A percentile compares a stretch with the other conserved stretches of the same genome.
phyloP scores from a whole-genome alignment of 2,329 filamentous ascomycete species.

The Cladophialophora chaetospira region DNA sequence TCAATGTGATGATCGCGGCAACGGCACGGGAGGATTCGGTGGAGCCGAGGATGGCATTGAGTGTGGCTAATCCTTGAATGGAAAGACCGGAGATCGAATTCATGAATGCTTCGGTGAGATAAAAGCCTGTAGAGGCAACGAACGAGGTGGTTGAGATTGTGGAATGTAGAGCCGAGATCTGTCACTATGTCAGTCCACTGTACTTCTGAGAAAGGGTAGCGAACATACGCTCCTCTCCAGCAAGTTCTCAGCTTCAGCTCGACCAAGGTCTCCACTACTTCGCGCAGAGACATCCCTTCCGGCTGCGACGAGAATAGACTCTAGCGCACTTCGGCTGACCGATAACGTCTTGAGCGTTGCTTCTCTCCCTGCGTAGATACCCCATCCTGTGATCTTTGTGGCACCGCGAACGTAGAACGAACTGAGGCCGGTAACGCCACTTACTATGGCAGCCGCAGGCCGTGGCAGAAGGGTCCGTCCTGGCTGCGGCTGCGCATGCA shows the following conservation, averaged over 20 bases:
- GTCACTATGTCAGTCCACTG: conserved; percentile 1
- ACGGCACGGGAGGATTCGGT: conserved; percentile 53
- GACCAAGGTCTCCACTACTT: conserved; percentile 51
- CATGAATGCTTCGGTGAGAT: conserved; percentile 48
- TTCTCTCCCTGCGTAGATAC: conserved; percentile 47
- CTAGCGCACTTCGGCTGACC: conserved; percentile 48
- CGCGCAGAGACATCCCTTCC: conserved; percentile 47
- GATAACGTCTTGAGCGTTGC: conserved; percentile 50
- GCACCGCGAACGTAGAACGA: conserved; percentile 49
- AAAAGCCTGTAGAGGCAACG: conserved; percentile 50
- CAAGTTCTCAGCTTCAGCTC: conserved; percentile 46
- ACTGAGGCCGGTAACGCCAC: conserved; percentile 47
- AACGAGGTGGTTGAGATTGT: conserved; percentile 51
- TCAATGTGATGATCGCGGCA: conserved; percentile 50
- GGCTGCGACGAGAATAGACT: conserved; percentile 47
- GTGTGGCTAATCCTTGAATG: conserved; percentile 47
- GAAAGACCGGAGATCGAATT: conserved; percentile 47
- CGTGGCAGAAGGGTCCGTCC: conserved; percentile 45
- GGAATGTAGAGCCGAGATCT: conserved; percentile 48
- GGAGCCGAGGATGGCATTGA: conserved; percentile 51
- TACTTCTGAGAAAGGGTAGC: neutral
- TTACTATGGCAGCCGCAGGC: conserved; percentile 48
- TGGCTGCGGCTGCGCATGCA: conserved; percentile 21
- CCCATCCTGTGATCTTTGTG: conserved; percentile 46
- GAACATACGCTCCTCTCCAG: conserved; percentile 49